phyloP scores from a whole-genome alignment of 176 grass and related monocot species.

The Microstegium vimineum region DNA sequence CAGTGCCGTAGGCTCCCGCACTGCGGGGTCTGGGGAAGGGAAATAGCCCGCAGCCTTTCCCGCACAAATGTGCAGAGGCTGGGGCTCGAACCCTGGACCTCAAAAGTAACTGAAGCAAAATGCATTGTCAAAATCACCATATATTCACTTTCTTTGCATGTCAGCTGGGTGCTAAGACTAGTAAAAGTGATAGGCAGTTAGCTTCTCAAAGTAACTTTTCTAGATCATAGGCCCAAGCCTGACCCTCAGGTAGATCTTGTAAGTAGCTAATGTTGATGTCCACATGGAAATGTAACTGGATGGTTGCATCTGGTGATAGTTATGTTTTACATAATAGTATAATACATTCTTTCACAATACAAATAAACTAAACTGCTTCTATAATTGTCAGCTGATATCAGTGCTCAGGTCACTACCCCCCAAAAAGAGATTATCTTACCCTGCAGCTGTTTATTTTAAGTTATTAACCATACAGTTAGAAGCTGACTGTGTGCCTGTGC shows the following conservation, averaged over 20 bases:
- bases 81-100: too few species aligned
- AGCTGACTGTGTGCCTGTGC: neutral
- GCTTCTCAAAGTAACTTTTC: neutral
- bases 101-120: neutral
- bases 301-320: constrained; percentile 29
- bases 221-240: neutral
- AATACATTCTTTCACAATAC: neutral
- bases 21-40: too few species aligned
- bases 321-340: neutral
- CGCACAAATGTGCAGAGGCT: too few species aligned
- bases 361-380: neutral
- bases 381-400: neutral
- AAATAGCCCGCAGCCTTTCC: too few species aligned
- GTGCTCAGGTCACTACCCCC: neutral
- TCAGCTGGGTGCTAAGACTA: neutral
- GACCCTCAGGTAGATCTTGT: neutral
- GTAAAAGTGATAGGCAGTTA: neutral
- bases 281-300: neutral
- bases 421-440: neutral
- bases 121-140: neutral
- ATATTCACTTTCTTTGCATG: neutral
- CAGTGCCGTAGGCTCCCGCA: too few species aligned
- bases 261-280: neutral
- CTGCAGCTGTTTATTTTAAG: neutral
- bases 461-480: neutral